Conservation (phyloP, 176 grass and related monocot genomes). For the Oryza meridionalis region DNA sequence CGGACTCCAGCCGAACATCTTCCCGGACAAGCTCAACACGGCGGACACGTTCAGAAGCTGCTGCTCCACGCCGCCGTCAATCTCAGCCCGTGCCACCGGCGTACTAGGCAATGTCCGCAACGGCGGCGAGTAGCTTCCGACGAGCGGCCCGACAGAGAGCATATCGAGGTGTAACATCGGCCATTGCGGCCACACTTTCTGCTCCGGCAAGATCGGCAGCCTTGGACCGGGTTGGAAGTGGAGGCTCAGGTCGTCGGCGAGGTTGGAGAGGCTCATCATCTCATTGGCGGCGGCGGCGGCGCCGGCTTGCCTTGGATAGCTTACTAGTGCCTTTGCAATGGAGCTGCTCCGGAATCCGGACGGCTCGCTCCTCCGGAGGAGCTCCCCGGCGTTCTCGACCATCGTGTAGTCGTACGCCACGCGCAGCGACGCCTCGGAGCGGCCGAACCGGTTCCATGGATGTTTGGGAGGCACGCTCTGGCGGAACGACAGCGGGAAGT, state of each 20-base stretch:
- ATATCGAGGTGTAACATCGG: constrained; percentile 32
- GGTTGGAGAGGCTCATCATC: constrained; percentile 22
- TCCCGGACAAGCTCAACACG: constrained; percentile 12
- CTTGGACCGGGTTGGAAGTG: constrained; percentile 5
- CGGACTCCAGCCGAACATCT: constrained; percentile 18
- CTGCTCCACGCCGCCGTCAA: too few species aligned
- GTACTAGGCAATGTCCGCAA: too few species aligned
- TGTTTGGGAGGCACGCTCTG: not conserved
- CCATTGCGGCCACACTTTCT: constrained; percentile 15
- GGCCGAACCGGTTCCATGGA: not conserved
- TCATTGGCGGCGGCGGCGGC: not conserved
- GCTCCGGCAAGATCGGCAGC: not conserved
- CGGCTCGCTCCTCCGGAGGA: constrained; percentile 40
- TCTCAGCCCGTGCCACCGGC: too few species aligned
- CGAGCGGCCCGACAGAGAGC: constrained; percentile 29
- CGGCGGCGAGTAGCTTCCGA: too few species aligned
- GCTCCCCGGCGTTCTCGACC: constrained; percentile 41
- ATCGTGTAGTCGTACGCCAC: constrained; percentile 49
- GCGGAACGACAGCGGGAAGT: constrained; percentile 7
- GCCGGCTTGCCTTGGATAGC: constrained; percentile 41
- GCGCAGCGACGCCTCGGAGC: not conserved
- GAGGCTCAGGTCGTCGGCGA: constrained; percentile 42
- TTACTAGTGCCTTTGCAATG: constrained; percentile 40
- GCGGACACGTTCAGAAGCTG: constrained; percentile 11
- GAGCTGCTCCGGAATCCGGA: constrained; percentile 30